A percentile compares a stretch with the other conserved stretches of the same genome.
These are phyloP conservation scores for Apiosordaria backusii DNA, from an alignment of 495 filamentous ascomycete species.

Conservation along the genomic window DNA sequence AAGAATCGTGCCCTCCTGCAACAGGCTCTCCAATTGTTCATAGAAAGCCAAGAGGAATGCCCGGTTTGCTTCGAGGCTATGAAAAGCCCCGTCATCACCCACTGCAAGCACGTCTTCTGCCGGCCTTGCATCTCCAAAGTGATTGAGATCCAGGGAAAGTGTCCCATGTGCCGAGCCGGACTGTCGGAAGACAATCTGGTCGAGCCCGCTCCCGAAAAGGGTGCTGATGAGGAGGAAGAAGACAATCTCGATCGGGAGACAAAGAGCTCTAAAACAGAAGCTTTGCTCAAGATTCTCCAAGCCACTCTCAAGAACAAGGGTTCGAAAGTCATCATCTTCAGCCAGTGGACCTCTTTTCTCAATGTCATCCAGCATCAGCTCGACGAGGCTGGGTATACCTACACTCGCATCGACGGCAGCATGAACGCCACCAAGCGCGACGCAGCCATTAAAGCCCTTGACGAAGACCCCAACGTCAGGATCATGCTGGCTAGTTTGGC, in stretches of 20 bases:
- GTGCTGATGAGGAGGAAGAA: slow-evolving; percentile 37
- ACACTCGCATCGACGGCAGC: slow-evolving; percentile 77
- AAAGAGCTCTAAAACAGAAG: slow-evolving; percentile 80
- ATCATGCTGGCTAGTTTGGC: slow-evolving; percentile 80
- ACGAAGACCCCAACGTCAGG: slow-evolving; percentile 62
- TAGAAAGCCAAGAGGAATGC: slow-evolving; percentile 81
- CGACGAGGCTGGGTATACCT: slow-evolving; percentile 55
- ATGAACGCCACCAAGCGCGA: slow-evolving; percentile 70
- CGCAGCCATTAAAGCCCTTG: slow-evolving; percentile 61
- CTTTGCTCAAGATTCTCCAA: slow-evolving; percentile 71
- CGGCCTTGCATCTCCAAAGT: slow-evolving; percentile 71
- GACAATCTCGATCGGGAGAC: slow-evolving; percentile 55
- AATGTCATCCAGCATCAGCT: slow-evolving; percentile 73
- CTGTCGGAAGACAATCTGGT: slow-evolving; percentile 61
- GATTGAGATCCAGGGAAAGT: slow-evolving; percentile 76
- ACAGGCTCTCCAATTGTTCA: slow-evolving; percentile 70
- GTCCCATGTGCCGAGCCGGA: slow-evolving; percentile 81
- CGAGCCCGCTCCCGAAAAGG: slow-evolving; percentile 57
- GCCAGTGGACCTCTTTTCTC: slow-evolving; percentile 90
- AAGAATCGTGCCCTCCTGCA: slow-evolving; percentile 73
- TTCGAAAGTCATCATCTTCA: slow-evolving; percentile 87
- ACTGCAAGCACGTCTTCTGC: slow-evolving; percentile 83
- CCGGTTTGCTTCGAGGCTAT: slow-evolving; percentile 76
- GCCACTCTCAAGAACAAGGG: slow-evolving; percentile 62
- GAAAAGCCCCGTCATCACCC: slow-evolving; percentile 76